Evolutionary conservation across 1,284 basidiomycete species (phyloP).

Genomic region (Melampsora larici-populina): DNA sequence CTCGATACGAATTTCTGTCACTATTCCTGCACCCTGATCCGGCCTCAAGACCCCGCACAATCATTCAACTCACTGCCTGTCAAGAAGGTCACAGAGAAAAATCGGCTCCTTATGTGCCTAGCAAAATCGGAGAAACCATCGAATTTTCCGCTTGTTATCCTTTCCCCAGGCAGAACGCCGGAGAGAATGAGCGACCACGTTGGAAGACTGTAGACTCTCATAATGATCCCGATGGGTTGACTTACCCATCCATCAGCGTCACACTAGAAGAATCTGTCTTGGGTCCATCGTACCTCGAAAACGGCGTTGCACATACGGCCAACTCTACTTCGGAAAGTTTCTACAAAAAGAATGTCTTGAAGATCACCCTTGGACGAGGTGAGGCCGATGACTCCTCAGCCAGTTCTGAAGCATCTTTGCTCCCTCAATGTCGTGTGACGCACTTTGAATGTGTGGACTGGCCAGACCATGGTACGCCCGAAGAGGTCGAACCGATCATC

Average conservation of each 20-base stretch:
- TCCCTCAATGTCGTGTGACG: slow-evolving; percentile 19
- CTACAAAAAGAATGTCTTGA: slow-evolving; percentile 52
- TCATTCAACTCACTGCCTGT: slow-evolving; percentile 72
- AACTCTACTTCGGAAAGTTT: slow-evolving; percentile 27
- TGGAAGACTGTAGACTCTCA: slow-evolving; percentile 42
- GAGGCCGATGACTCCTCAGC: slow-evolving; percentile 53
- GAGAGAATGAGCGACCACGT: slow-evolving; percentile 7
- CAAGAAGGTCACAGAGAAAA: slow-evolving; percentile 66
- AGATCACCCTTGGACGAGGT: slow-evolving; percentile 46
- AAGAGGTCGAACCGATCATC: slow-evolving; percentile 47
- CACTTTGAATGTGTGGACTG: slow-evolving; percentile 57
- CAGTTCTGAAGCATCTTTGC: slow-evolving; percentile 41
- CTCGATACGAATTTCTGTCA: slow-evolving; percentile 70
- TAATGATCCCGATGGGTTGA: slow-evolving; percentile 43
- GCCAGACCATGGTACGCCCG: slow-evolving; percentile 77
- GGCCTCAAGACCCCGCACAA: slow-evolving; percentile 51
- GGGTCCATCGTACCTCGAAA: neutral
- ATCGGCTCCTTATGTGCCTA: slow-evolving; percentile 71
- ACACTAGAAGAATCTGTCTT: slow-evolving; percentile 7
- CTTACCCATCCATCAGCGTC: slow-evolving; percentile 5
- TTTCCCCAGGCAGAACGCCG: slow-evolving; percentile 46
- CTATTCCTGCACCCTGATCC: slow-evolving; percentile 56
- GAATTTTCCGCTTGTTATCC: slow-evolving; percentile 58
- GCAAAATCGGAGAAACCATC: slow-evolving; percentile 60
- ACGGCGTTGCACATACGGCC: neutral